Conservation (phyloP, 2,329 filamentous ascomycete genomes). For the Colletotrichum truncatum region DNA sequence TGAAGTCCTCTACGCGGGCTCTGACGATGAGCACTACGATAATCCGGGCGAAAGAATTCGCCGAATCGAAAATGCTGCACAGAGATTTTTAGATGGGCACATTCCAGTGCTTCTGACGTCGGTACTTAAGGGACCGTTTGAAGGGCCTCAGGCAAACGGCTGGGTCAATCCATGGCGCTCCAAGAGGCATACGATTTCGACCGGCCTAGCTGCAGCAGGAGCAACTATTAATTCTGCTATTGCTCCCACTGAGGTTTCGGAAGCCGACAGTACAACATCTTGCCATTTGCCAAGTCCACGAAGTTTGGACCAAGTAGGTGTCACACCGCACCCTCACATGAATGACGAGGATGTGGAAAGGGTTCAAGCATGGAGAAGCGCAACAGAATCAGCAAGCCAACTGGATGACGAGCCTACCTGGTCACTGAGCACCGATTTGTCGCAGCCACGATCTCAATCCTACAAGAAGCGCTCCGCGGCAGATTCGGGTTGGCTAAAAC, state of each 20-base stretch:
- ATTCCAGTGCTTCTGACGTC: conserved; percentile 68
- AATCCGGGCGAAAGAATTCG: conserved; percentile 54
- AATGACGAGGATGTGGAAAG: conserved; percentile 41
- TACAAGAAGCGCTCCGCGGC: conserved; percentile 33
- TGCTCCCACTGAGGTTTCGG: neutral
- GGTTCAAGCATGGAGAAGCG: conserved; percentile 43
- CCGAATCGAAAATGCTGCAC: conserved; percentile 68
- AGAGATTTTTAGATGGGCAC: conserved; percentile 65
- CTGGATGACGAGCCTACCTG: conserved; percentile 17
- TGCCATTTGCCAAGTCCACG: conserved; percentile 54
- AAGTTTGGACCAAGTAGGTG: conserved; percentile 46
- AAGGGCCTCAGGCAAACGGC: conserved; percentile 42
- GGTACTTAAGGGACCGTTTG: conserved; percentile 69
- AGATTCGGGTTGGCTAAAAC: conserved; percentile 44
- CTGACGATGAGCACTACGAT: conserved; percentile 65
- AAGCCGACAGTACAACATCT: neutral
- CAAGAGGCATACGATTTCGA: conserved; percentile 29
- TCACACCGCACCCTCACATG: conserved; percentile 39
- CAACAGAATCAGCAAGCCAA: conserved; percentile 18
- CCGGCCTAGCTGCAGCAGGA: neutral
- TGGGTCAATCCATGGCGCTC: conserved; percentile 65
- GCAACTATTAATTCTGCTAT: neutral
- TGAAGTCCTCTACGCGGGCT: conserved; percentile 64
- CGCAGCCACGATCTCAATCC: conserved; percentile 34
- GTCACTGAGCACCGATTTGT: conserved; percentile 34